phyloP scores from a whole-genome alignment of 73 alveolate species.

The Blepharisma stoltei region DNA sequence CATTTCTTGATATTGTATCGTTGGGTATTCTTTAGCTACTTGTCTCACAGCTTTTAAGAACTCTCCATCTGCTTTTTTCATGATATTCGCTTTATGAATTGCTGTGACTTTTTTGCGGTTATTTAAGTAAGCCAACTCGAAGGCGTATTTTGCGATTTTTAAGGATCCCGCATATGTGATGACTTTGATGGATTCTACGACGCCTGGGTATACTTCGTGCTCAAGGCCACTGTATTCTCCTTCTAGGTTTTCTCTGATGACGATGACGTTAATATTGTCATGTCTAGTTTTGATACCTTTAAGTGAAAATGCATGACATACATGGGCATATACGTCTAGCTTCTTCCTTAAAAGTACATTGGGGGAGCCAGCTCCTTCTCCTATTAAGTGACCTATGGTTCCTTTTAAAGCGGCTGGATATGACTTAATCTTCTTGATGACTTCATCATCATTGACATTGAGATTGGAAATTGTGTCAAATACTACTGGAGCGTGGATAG shows the following conservation, averaged over 20 bases:
- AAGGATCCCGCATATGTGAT: slow-evolving; percentile 51
- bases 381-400: slow-evolving; percentile 54
- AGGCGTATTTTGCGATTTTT: slow-evolving; percentile 71
- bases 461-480: slow-evolving; percentile 53
- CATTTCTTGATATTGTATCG: slow-evolving; percentile 34
- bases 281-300: slow-evolving; percentile 66
- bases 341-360: slow-evolving; percentile 50
- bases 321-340: slow-evolving; percentile 60
- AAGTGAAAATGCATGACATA: slow-evolving; percentile 57
- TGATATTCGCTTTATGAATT: slow-evolving; percentile 72
- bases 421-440: slow-evolving; percentile 31
- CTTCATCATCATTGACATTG: slow-evolving; percentile 52
- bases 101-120: slow-evolving; percentile 72
- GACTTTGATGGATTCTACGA: slow-evolving; percentile 62
- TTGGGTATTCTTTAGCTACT: slow-evolving; percentile 49
- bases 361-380: slow-evolving; percentile 42
- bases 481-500: slow-evolving; percentile 58
- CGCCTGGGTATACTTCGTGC: slow-evolving; percentile 76
- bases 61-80: slow-evolving; percentile 66
- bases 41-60: slow-evolving; percentile 70
- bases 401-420: slow-evolving; percentile 58
- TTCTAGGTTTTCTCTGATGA: slow-evolving; percentile 61
- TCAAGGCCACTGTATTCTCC: slow-evolving; percentile 75
- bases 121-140: slow-evolving; percentile 66
- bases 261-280: slow-evolving; percentile 54